phyloP scores from a whole-genome alignment of 192 early-diverging fungal species.

The Dissophora ornata region DNA sequence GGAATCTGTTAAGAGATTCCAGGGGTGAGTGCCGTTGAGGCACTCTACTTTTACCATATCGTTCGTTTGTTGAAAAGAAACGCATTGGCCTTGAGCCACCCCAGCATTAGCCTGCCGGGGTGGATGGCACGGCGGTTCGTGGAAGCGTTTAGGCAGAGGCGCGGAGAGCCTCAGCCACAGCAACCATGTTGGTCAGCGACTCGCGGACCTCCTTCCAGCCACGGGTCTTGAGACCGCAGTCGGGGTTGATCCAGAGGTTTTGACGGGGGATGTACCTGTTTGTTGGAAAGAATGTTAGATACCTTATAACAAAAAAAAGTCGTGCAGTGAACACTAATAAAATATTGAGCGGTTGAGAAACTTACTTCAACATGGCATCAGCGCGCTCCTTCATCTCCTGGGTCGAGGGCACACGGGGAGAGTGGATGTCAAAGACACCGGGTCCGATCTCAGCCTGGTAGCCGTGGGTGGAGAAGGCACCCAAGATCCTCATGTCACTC shows the following conservation, averaged over 20 bases:
- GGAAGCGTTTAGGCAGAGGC: constrained; percentile 33
- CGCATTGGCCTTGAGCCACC: constrained; percentile 52
- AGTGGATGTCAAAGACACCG: constrained; percentile 99
- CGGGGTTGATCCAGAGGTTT: constrained; percentile 96
- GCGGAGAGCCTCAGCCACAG: constrained; percentile 78
- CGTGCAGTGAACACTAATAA: too few species aligned
- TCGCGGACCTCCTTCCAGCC: constrained; percentile 95
- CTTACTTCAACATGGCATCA: constrained; percentile 73
- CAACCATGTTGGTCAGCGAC: constrained; percentile 87
- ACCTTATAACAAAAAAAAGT: too few species aligned
- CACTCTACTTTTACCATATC: constrained; percentile 59
- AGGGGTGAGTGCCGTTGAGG: constrained; percentile 58
- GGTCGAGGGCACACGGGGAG: constrained; percentile 91
- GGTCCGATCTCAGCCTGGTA: constrained; percentile 96
- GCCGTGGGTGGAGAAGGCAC: constrained; percentile 83
- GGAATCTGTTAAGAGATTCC: constrained; percentile 56
- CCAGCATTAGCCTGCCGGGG: constrained; percentile 2
- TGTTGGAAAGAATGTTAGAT: not conserved
- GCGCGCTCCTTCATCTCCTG: constrained; percentile 91
- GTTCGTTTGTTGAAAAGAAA: constrained; percentile 59
- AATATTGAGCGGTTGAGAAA: too few species aligned
- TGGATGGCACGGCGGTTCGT: constrained; percentile 35
- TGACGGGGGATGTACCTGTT: constrained; percentile 80
- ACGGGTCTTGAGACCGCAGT: constrained; percentile 98
- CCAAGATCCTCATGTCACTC: constrained; percentile 95